These are phyloP conservation scores for Fusarium beomiforme DNA, from an alignment of 2,329 filamentous ascomycete genomes.

Conservation along the genomic window DNA sequence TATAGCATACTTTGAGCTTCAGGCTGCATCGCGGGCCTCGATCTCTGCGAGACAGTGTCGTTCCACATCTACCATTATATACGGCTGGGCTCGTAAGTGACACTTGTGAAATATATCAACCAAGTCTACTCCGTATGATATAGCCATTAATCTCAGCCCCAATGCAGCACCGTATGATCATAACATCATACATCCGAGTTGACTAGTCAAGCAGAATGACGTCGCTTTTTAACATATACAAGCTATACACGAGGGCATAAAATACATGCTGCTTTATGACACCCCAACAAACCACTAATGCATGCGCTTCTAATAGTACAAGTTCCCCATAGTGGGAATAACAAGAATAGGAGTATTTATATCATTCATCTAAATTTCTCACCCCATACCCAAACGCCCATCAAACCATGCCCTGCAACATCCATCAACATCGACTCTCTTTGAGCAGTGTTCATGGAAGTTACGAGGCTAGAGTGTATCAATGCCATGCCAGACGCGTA, in stretches of 20 bases:
- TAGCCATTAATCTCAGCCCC: background rate
- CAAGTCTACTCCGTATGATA: background rate
- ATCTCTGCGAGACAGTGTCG: slow-evolving; percentile 8
- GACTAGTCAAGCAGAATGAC: slow-evolving; percentile 12
- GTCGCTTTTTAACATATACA: slow-evolving; percentile 42
- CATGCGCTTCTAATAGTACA: slow-evolving; percentile 45
- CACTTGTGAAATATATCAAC: background rate
- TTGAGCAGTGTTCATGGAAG: background rate
- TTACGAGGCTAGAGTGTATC: slow-evolving; percentile 1
- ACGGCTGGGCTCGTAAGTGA: background rate
- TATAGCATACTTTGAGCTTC: background rate
- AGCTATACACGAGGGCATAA: slow-evolving; percentile 39
- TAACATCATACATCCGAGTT: background rate
- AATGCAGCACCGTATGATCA: background rate
- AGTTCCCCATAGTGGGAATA: slow-evolving; percentile 39
- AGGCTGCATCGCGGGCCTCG: slow-evolving; percentile 34
- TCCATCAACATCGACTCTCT: background rate
- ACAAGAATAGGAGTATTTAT: slow-evolving; percentile 46
- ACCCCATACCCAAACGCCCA: slow-evolving; percentile 42
- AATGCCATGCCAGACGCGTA: background rate
- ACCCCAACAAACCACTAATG: slow-evolving; percentile 32
- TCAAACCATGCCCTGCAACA: slow-evolving; percentile 35
- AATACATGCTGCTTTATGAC: slow-evolving; percentile 25
- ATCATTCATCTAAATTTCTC: slow-evolving; percentile 45
- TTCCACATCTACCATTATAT: slow-evolving; percentile 2